A percentile compares a stretch with the other conserved stretches of the same genome.
phyloP scores from a whole-genome alignment of 352 stramenopile species.

The Globisporangium iwayamae region DNA sequence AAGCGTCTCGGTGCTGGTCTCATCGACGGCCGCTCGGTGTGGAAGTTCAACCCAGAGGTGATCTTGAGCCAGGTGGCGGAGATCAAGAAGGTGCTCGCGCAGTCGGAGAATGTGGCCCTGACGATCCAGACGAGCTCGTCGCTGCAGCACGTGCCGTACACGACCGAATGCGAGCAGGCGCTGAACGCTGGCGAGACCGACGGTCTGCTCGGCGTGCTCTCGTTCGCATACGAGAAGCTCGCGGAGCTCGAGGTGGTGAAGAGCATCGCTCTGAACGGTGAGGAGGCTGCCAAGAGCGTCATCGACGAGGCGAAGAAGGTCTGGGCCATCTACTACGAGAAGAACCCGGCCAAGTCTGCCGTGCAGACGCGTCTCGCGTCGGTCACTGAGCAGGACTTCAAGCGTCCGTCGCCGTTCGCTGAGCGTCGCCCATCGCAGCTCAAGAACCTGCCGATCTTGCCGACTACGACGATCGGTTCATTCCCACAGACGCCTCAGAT shows the following conservation, averaged over 20 bases:
- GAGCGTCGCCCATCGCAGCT: conserved; percentile 72
- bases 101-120: conserved; percentile 39
- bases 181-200: conserved; percentile 72
- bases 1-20: conserved; percentile 88
- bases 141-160: conserved; percentile 90
- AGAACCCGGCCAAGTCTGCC: conserved; percentile 70
- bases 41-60: conserved; percentile 82
- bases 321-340: conserved; percentile 76
- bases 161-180: conserved; percentile 67
- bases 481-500: conserved; percentile 93
- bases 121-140: conserved; percentile 88
- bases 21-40: conserved; percentile 89
- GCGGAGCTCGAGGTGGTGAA: conserved; percentile 84
- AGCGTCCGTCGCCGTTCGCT: conserved; percentile 76
- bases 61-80: conserved; percentile 43
- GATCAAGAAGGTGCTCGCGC: conserved; percentile 61
- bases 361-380: conserved; percentile 57
- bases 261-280: conserved; percentile 55
- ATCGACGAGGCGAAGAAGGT: conserved; percentile 59
- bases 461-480: conserved; percentile 93
- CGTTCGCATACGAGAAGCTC: conserved; percentile 91
- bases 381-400: conserved; percentile 74
- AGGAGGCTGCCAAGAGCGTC: conserved; percentile 45
- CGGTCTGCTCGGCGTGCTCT: conserved; percentile 69
- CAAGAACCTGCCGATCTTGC: conserved; percentile 69